These are phyloP conservation scores for Fusarium piperis DNA, from an alignment of 2,329 filamentous ascomycete species.

Conservation along the genomic window DNA sequence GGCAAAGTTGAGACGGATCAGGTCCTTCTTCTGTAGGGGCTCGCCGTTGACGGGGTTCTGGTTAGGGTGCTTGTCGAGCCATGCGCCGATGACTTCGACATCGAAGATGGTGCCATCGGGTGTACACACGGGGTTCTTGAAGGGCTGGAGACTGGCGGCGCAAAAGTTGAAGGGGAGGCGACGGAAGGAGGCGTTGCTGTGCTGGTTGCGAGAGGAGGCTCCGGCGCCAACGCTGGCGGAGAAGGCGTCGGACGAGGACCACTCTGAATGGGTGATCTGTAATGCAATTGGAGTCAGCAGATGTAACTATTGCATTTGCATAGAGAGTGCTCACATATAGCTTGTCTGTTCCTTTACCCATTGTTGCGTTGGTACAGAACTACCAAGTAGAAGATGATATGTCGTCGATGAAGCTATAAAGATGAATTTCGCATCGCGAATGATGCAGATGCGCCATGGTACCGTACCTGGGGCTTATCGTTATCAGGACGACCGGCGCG, in stretches of 20 bases:
- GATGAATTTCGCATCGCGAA: conserved; percentile 13
- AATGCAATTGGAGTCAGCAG: neutral
- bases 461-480: conserved; percentile 33
- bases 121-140: conserved; percentile 94
- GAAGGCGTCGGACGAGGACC: conserved; percentile 90
- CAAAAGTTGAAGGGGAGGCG: conserved; percentile 98
- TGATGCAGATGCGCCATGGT: conserved; percentile 34
- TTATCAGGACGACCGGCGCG: neutral
- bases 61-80: conserved; percentile 86
- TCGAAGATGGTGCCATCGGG: conserved; percentile 90
- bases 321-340: conserved; percentile 49
- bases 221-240: conserved; percentile 80
- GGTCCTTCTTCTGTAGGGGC: conserved; percentile 79
- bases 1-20: conserved; percentile 90
- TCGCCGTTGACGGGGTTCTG: conserved; percentile 91
- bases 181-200: conserved; percentile 71
- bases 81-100: conserved; percentile 90
- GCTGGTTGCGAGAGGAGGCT: conserved; percentile 63
- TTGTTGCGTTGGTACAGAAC: conserved; percentile 32
- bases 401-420: conserved; percentile 13
- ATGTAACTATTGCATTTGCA: neutral
- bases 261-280: conserved; percentile 94
- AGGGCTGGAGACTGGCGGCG: conserved; percentile 93
- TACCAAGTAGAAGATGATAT: neutral
- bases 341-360: conserved; percentile 58